Percentiles rank a stretch among this genome's conserved stretches.
Conservation (phyloP, 208 protist genomes). For the Borovskyia barvae region DNA sequence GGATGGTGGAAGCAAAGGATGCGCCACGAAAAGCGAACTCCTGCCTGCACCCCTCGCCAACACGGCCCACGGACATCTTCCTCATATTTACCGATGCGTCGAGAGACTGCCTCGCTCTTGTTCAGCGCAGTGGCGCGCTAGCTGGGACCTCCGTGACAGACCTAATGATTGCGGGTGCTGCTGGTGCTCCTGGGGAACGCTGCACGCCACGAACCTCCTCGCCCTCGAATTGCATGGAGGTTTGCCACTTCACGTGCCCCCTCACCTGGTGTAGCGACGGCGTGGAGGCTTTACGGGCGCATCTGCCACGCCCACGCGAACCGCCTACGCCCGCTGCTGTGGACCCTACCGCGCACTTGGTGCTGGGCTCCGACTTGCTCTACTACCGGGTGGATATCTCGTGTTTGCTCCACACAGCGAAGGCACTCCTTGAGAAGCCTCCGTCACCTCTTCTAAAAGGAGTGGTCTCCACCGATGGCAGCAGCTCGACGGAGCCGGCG, state of each 20-base stretch:
- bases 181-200: too few relatives aligned
- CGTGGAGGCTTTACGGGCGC: constrained; percentile 6
- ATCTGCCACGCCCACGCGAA: constrained; percentile 1
- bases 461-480: background rate
- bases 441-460: background rate
- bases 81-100: constrained; percentile 64
- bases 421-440: constrained; percentile 10
- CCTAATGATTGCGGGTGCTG: too few relatives aligned
- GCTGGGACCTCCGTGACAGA: constrained; percentile 9
- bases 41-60: too few relatives aligned
- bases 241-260: constrained; percentile 24
- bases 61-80: constrained; percentile 2
- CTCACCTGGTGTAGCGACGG: constrained; percentile 40
- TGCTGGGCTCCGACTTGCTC: constrained; percentile 66
- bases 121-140: constrained; percentile 19
- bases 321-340: background rate
- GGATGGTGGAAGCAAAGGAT: background rate
- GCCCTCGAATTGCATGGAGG: background rate
- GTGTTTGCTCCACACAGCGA: constrained; percentile 38
- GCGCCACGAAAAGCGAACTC: too few relatives aligned
- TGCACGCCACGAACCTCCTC: too few relatives aligned
- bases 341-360: constrained; percentile 5
- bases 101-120: constrained; percentile 39
- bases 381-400: constrained; percentile 70
- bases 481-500: background rate